Evolutionary conservation across 2,329 filamentous ascomycete species (phyloP).

Genomic region (Elsinoe australis): DNA sequence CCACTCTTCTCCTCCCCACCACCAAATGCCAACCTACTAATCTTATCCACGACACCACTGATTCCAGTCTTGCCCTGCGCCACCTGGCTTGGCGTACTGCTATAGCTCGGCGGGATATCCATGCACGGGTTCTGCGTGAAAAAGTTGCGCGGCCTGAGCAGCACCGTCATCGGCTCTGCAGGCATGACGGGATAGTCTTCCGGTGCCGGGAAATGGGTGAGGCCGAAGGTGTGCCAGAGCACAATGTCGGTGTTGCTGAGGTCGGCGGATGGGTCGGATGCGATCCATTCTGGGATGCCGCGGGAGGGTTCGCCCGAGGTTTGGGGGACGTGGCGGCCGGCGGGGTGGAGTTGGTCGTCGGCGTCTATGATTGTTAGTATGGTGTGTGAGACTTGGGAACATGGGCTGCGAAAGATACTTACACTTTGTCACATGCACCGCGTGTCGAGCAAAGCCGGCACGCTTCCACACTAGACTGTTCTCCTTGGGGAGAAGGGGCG

Average conservation of each 20-base stretch:
- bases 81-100: slow-evolving; percentile 63
- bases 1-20: slow-evolving; percentile 31
- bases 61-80: slow-evolving; percentile 30
- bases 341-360: slow-evolving; percentile 76
- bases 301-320: slow-evolving; percentile 70
- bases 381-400: not conserved
- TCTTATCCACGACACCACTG: slow-evolving; percentile 42
- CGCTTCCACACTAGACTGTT: slow-evolving; percentile 81
- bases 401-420: slow-evolving; percentile 33
- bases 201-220: slow-evolving; percentile 80
- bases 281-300: slow-evolving; percentile 70
- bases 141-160: slow-evolving; percentile 74
- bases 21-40: slow-evolving; percentile 44
- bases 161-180: slow-evolving; percentile 62
- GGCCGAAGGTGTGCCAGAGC: slow-evolving; percentile 87
- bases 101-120: slow-evolving; percentile 71
- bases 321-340: slow-evolving; percentile 79
- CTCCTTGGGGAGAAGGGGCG: slow-evolving; percentile 68
- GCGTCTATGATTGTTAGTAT: slow-evolving; percentile 46
- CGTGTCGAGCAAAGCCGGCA: slow-evolving; percentile 78
- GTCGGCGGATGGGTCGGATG: slow-evolving; percentile 55
- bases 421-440: slow-evolving; percentile 86
- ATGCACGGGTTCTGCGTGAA: slow-evolving; percentile 71
- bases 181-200: slow-evolving; percentile 95
- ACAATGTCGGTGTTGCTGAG: slow-evolving; percentile 72